Percentiles rank a stretch among this genome's conserved stretches.
Conservation (phyloP, 176 grass and related monocot genomes). For the Neostapfia colusana region DNA sequence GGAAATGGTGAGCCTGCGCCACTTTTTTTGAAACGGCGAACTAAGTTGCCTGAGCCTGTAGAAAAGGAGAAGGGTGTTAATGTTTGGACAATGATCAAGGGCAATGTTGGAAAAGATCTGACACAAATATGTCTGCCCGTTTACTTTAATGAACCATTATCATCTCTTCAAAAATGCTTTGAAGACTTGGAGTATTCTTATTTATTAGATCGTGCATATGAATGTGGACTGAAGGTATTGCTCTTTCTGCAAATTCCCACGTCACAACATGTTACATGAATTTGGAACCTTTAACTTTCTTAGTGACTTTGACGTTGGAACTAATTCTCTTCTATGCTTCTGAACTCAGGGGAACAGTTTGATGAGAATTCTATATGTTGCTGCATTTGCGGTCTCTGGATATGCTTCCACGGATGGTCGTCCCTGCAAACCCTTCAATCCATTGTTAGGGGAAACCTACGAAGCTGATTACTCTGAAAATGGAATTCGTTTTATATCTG, state of each 20-base stretch:
- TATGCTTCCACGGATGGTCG: constrained; percentile 62
- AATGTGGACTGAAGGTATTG: constrained; percentile 47
- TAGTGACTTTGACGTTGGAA: not conserved
- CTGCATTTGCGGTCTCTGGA: constrained; percentile 60
- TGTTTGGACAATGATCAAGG: constrained; percentile 68
- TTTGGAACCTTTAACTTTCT: not conserved
- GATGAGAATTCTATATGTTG: constrained; percentile 64
- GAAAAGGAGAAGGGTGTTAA: constrained; percentile 52
- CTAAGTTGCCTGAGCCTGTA: constrained; percentile 45
- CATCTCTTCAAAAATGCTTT: constrained; percentile 69
- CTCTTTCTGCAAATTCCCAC: not conserved
- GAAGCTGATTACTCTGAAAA: constrained; percentile 62
- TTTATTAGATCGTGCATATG: constrained; percentile 54
- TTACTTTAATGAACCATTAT: constrained; percentile 65
- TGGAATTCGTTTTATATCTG: constrained; percentile 56
- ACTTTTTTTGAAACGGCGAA: constrained; percentile 8
- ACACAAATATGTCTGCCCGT: constrained; percentile 55
- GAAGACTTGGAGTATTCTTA: constrained; percentile 66
- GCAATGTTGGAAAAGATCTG: constrained; percentile 66
- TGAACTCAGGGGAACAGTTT: constrained; percentile 53
- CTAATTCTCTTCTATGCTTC: constrained; percentile 11
- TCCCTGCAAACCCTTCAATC: constrained; percentile 60
- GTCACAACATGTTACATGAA: not conserved
- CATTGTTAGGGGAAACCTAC: constrained; percentile 61
- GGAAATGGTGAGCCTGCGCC: not conserved